Conservation (phyloP, 2,329 filamentous ascomycete genomes). For the Fusarium guadeloupense region DNA sequence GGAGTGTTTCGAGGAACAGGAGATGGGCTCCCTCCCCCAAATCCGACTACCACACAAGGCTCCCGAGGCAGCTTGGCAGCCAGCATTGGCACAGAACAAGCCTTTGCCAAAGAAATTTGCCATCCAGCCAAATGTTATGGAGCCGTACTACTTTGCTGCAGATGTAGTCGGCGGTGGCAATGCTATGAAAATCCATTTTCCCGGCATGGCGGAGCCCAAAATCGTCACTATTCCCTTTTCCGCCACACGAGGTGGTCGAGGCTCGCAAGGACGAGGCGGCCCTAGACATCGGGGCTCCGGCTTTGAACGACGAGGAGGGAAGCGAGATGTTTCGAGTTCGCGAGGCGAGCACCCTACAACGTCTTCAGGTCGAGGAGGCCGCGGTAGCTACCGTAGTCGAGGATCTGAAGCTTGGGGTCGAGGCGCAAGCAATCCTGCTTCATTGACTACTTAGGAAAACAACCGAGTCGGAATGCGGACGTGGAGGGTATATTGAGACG, state of each 20-base stretch:
- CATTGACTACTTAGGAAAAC: conserved; percentile 39
- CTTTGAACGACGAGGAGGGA: conserved; percentile 46
- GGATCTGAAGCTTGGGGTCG: conserved; percentile 55
- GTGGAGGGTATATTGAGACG: conserved; percentile 16
- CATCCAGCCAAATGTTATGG: conserved; percentile 51
- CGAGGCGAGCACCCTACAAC: conserved; percentile 41
- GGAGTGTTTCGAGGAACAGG: conserved; percentile 82
- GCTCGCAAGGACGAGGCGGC: conserved; percentile 38
- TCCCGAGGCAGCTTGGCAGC: conserved; percentile 71
- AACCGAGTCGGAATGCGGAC: conserved; percentile 13
- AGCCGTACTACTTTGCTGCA: conserved; percentile 48
- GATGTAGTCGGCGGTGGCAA: conserved; percentile 48
- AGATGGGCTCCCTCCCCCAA: conserved; percentile 79
- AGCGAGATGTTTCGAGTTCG: conserved; percentile 47
- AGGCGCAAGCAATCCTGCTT: conserved; percentile 38
- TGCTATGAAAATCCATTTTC: conserved; percentile 53
- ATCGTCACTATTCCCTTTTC: conserved; percentile 52
- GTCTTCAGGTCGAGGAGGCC: conserved; percentile 47
- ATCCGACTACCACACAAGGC: conserved; percentile 72
- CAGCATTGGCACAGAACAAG: conserved; percentile 63
- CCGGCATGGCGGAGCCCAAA: conserved; percentile 53
- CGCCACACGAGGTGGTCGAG: conserved; percentile 46
- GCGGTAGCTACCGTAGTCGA: conserved; percentile 53
- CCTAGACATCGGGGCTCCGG: conserved; percentile 46
- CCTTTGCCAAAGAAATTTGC: conserved; percentile 62